phyloP scores from a whole-genome alignment of 768 basidiomycete species.

The Harrya chromipes region DNA sequence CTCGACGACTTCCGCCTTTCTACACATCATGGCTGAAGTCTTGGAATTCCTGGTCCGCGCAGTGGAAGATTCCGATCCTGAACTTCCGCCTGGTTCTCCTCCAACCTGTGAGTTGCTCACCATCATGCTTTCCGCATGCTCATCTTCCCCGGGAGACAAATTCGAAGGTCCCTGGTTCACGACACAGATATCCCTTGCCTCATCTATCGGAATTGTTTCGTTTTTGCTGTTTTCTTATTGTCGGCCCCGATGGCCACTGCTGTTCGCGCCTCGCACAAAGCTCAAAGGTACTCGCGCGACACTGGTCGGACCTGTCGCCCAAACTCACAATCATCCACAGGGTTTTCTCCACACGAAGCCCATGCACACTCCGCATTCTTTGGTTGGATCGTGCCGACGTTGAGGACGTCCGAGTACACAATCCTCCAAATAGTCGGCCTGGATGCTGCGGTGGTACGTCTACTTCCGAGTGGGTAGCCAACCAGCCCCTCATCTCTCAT shows the following conservation, averaged over 20 bases:
- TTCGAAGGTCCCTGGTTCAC: constrained; percentile 96
- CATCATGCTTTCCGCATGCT: constrained; percentile 1
- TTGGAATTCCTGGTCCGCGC: constrained; percentile 17
- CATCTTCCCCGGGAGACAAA: constrained; percentile 44
- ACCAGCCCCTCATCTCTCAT: neutral
- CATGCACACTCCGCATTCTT: constrained; percentile 86
- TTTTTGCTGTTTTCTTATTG: constrained; percentile 89
- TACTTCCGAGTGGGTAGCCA: neutral
- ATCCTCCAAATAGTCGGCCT: constrained; percentile 95
- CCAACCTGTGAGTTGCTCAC: constrained; percentile 50
- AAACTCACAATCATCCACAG: constrained; percentile 37
- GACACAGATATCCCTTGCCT: constrained; percentile 81
- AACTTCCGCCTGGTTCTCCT: constrained; percentile 59
- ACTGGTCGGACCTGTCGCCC: neutral
- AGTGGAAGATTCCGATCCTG: constrained; percentile 36
- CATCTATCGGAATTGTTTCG: constrained; percentile 69
- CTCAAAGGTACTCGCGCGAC: constrained; percentile 66
- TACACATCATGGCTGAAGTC: constrained; percentile 14
- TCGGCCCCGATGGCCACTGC: constrained; percentile 81
- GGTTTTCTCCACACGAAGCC: constrained; percentile 91
- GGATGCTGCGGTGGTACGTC: constrained; percentile 90
- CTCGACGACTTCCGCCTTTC: neutral
- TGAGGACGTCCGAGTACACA: constrained; percentile 86
- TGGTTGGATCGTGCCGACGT: constrained; percentile 94
- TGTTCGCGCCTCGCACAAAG: constrained; percentile 92